These are phyloP conservation scores for Spongiforma sp. DNA, from an alignment of 1,284 basidiomycete species.

Conservation along the genomic window DNA sequence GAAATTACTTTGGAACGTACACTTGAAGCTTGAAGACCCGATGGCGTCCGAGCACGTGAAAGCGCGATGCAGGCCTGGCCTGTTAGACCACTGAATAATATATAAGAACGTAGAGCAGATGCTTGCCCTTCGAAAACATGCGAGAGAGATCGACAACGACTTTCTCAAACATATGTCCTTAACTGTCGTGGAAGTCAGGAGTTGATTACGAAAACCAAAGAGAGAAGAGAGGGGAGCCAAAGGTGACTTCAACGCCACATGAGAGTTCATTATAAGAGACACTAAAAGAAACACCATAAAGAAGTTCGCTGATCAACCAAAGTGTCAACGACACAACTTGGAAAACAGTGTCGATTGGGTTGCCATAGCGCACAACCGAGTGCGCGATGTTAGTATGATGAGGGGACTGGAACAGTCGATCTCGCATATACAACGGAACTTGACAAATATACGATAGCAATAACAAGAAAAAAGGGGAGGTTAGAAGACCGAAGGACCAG, in stretches of 20 bases:
- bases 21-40: background rate
- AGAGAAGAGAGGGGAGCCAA: no score
- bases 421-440: no score
- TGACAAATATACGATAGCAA: no score
- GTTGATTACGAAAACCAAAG: no score
- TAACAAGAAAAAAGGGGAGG: background rate
- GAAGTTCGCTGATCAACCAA: no score
- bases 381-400: background rate
- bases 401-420: background rate
- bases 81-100: background rate
- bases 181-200: conserved; percentile 15
- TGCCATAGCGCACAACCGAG: no score
- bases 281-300: no score
- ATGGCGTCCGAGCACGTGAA: background rate
- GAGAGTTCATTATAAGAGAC: no score
- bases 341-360: no score
- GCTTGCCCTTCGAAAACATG: background rate
- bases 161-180: conserved; percentile 6
- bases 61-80: background rate
- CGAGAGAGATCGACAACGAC: conserved; percentile 2
- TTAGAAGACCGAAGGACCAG: no score
- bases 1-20: background rate
- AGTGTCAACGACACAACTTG: no score
- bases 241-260: no score
- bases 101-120: background rate